These are phyloP conservation scores for Tricladium varicosporioides DNA, from an alignment of 2,329 filamentous ascomycete species.

Conservation along the genomic window DNA sequence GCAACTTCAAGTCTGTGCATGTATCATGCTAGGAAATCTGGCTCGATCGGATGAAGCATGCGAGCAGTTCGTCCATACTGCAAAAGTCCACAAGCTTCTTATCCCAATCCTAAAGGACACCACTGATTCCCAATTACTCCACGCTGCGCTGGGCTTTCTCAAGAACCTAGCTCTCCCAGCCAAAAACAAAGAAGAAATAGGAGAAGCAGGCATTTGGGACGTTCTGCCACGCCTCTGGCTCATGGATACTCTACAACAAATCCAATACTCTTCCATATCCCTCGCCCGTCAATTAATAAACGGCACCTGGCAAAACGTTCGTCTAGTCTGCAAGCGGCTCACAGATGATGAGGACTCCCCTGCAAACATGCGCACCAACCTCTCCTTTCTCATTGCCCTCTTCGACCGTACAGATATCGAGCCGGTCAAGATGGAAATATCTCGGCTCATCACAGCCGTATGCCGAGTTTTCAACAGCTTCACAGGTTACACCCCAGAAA, in stretches of 20 bases:
- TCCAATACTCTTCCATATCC: conserved; percentile 59
- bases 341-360: conserved; percentile 37
- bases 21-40: conserved; percentile 60
- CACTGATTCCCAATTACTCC: conserved; percentile 50
- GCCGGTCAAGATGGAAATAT: conserved; percentile 59
- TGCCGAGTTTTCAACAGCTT: conserved; percentile 54
- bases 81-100: conserved; percentile 45
- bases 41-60: conserved; percentile 57
- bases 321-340: conserved; percentile 44
- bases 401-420: conserved; percentile 47
- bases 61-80: conserved; percentile 46
- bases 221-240: conserved; percentile 54
- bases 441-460: conserved; percentile 50
- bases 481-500: conserved; percentile 26
- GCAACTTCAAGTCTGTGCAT: conserved; percentile 55
- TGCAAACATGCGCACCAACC: conserved; percentile 34
- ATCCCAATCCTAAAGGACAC: conserved; percentile 43
- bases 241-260: conserved; percentile 51
- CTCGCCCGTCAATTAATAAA: conserved; percentile 56
- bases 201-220: conserved; percentile 44
- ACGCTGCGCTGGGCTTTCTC: conserved; percentile 57
- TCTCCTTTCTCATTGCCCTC: conserved; percentile 41
- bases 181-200: conserved; percentile 52
- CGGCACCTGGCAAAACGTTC: conserved; percentile 51
- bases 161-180: conserved; percentile 62